phyloP scores from a whole-genome alignment of 371 early-diverging fungal genomes.

The Mucor plumbeus region DNA sequence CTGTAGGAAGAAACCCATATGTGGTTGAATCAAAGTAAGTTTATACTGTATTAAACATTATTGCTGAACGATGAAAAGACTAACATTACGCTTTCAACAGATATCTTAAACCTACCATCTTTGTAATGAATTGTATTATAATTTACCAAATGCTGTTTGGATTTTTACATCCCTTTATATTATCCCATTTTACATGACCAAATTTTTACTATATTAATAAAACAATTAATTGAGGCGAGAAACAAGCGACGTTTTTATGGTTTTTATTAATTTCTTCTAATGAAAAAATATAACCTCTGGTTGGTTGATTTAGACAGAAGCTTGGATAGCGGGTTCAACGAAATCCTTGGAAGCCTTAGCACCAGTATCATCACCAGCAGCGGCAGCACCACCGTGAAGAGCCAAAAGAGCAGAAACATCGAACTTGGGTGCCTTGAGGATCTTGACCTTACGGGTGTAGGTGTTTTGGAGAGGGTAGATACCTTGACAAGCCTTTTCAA shows the following conservation, averaged over 20 bases:
- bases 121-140: slow-evolving; percentile 10
- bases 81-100: background rate
- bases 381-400: slow-evolving; percentile 85
- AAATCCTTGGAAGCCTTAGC: slow-evolving; percentile 76
- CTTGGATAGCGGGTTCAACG: slow-evolving; percentile 81
- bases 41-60: background rate
- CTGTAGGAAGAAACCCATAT: slow-evolving; percentile 8
- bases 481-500: slow-evolving; percentile 95
- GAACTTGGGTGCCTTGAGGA: slow-evolving; percentile 95
- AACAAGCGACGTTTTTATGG: slow-evolving; percentile 14
- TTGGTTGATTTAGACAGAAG: slow-evolving; percentile 68
- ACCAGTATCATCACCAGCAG: slow-evolving; percentile 79
- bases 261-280: slow-evolving; percentile 14
- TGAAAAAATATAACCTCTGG: slow-evolving; percentile 13
- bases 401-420: slow-evolving; percentile 95
- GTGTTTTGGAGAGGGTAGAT: slow-evolving; percentile 99
- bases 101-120: slow-evolving; percentile 4
- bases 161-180: slow-evolving; percentile 21
- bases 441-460: slow-evolving; percentile 98
- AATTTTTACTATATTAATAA: background rate
- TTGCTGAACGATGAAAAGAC: background rate
- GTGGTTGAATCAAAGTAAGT: slow-evolving; percentile 13
- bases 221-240: slow-evolving; percentile 9
- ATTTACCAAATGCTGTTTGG: slow-evolving; percentile 27
- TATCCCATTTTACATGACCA: background rate